phyloP scores from a whole-genome alignment of 768 basidiomycete species.

The Daedalea quercina region DNA sequence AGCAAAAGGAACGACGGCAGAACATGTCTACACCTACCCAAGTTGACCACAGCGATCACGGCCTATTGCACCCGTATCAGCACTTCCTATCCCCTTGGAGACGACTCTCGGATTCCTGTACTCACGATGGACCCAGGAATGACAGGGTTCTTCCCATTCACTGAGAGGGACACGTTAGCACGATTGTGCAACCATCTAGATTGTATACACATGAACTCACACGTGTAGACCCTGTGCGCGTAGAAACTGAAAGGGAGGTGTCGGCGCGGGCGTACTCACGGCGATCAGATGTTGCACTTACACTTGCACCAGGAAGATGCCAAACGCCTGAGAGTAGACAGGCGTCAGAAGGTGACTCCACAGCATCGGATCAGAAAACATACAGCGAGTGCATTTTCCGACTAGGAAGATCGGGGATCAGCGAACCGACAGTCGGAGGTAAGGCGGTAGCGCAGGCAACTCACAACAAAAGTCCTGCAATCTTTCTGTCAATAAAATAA shows the following conservation, averaged over 20 bases:
- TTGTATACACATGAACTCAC: not conserved
- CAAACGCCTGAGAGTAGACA: conserved; percentile 6
- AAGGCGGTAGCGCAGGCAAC: not conserved
- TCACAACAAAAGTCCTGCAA: conserved; percentile 16
- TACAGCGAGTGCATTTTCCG: conserved; percentile 15
- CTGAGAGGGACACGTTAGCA: not conserved
- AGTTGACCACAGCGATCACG: not conserved
- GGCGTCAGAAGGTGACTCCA: not conserved
- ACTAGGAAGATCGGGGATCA: conserved; percentile 1
- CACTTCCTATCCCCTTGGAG: not conserved
- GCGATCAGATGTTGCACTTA: not conserved
- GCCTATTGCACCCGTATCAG: not conserved
- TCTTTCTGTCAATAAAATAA: not conserved
- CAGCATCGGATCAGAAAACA: not conserved
- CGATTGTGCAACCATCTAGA: not conserved
- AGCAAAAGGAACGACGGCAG: no score
- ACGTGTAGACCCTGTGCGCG: conserved; percentile 10
- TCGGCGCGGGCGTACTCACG: not conserved
- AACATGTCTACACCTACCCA: no score
- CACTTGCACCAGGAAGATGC: conserved; percentile 14
- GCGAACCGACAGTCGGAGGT: not conserved
- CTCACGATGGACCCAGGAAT: conserved; percentile 7
- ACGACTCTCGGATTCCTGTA: not conserved
- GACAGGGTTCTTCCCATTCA: not conserved
- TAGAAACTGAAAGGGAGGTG: conserved; percentile 9